These are phyloP conservation scores for Penicillium lagena DNA, from an alignment of 495 filamentous ascomycete genomes.

Conservation along the genomic window DNA sequence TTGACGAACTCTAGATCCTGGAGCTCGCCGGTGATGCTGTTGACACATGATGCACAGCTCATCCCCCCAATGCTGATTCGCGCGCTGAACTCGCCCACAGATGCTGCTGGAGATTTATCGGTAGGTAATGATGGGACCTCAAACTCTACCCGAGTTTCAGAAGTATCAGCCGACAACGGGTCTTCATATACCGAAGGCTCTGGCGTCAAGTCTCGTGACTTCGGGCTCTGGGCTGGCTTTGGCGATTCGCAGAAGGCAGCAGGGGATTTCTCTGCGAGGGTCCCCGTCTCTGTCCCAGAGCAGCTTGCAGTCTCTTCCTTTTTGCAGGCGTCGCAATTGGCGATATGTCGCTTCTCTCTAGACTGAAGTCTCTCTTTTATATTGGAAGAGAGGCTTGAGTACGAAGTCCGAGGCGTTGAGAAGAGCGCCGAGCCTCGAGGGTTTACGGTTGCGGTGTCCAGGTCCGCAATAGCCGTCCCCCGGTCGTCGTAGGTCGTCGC, in stretches of 20 bases:
- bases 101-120: no score
- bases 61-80: slow-evolving; percentile 53
- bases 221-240: neutral
- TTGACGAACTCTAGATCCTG: slow-evolving; percentile 44
- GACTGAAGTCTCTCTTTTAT: slow-evolving; percentile 16
- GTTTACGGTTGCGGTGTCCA: slow-evolving; percentile 27
- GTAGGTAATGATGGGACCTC: neutral
- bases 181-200: neutral
- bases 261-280: slow-evolving; percentile 8
- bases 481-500: slow-evolving; percentile 32
- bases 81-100: slow-evolving; percentile 27
- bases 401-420: slow-evolving; percentile 13
- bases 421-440: slow-evolving; percentile 19
- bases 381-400: slow-evolving; percentile 18
- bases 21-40: slow-evolving; percentile 45
- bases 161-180: neutral
- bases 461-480: slow-evolving; percentile 22
- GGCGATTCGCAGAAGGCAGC: neutral
- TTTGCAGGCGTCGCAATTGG: slow-evolving; percentile 45
- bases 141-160: neutral
- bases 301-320: slow-evolving; percentile 23
- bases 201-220: neutral
- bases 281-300: slow-evolving; percentile 3
- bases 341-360: slow-evolving; percentile 27
- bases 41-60: slow-evolving; percentile 60